These are phyloP conservation scores for Elsinoe necatrix DNA, from an alignment of 2,329 filamentous ascomycete genomes.

Conservation along the genomic window DNA sequence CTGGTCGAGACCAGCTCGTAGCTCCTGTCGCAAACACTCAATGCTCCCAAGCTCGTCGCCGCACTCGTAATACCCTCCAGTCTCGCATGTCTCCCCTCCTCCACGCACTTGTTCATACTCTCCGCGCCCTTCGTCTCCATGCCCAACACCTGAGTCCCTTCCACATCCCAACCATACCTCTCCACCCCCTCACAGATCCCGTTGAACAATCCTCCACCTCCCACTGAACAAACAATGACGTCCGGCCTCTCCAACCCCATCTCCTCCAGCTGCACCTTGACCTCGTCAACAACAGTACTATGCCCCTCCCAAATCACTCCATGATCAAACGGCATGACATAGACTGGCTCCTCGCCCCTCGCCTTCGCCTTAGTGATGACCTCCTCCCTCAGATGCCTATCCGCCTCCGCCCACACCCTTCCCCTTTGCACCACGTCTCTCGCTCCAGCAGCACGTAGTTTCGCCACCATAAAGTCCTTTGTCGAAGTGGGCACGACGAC, in stretches of 20 bases:
- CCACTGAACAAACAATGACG: conserved; percentile 67
- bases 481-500: conserved; percentile 65
- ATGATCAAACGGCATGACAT: conserved; percentile 64
- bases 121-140: conserved; percentile 70
- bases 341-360: conserved; percentile 47
- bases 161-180: conserved; percentile 28
- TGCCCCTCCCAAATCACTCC: conserved; percentile 60
- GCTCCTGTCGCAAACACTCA: conserved; percentile 58
- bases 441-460: conserved; percentile 58
- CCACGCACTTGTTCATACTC: conserved; percentile 55
- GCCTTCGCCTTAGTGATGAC: conserved; percentile 38
- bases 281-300: conserved; percentile 49
- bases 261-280: conserved; percentile 33
- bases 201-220: conserved; percentile 71
- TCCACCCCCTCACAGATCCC: conserved; percentile 65
- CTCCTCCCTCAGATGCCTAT: conserved; percentile 53
- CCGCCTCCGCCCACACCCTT: conserved; percentile 60
- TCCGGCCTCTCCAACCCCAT: conserved; percentile 44
- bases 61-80: conserved; percentile 65
- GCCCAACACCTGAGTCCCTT: conserved; percentile 50
- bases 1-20: conserved; percentile 53
- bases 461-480: conserved; percentile 60
- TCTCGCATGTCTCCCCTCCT: conserved; percentile 46
- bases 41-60: conserved; percentile 66
- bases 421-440: conserved; percentile 62